These are phyloP conservation scores for Neopestalotiopsis clavispora DNA, from an alignment of 2,329 filamentous ascomycete genomes.

Conservation along the genomic window DNA sequence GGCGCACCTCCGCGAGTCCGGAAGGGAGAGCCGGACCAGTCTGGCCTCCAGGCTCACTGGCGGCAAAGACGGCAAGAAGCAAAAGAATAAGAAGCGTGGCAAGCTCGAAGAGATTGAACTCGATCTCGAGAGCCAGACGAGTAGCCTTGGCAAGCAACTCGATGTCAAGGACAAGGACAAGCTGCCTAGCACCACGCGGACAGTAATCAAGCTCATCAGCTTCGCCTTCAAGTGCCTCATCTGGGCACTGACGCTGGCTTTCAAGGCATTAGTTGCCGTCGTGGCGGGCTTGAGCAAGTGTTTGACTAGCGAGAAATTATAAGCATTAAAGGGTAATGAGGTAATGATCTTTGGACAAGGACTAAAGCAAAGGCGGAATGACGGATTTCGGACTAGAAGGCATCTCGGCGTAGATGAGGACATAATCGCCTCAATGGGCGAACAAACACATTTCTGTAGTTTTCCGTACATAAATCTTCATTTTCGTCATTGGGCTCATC, in stretches of 20 bases:
- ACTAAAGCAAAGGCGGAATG: neutral
- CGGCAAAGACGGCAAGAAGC: conserved; percentile 25
- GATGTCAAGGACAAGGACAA: conserved; percentile 49
- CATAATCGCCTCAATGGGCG: neutral
- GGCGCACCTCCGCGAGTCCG: conserved; percentile 31
- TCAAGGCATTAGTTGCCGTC: conserved; percentile 58
- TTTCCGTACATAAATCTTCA: neutral
- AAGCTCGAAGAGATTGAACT: conserved; percentile 64
- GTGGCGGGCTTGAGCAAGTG: conserved; percentile 57
- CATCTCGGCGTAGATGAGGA: neutral
- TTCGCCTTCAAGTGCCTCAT: conserved; percentile 62
- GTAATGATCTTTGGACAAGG: neutral
- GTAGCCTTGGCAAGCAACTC: conserved; percentile 48
- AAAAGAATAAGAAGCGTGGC: conserved; percentile 38
- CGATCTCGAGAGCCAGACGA: conserved; percentile 66
- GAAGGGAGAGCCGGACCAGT: conserved; percentile 29
- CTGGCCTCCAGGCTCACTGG: conserved; percentile 21
- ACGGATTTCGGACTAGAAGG: neutral
- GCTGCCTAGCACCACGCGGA: conserved; percentile 54
- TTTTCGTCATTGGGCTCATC: neutral
- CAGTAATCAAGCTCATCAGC: conserved; percentile 54
- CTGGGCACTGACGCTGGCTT: conserved; percentile 60
- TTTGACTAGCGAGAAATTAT: conserved; percentile 48
- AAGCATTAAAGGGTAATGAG: conserved; percentile 13
- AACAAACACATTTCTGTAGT: neutral